phyloP scores from a whole-genome alignment of 1,284 basidiomycete species.

The Bondarzewia mesenterica region DNA sequence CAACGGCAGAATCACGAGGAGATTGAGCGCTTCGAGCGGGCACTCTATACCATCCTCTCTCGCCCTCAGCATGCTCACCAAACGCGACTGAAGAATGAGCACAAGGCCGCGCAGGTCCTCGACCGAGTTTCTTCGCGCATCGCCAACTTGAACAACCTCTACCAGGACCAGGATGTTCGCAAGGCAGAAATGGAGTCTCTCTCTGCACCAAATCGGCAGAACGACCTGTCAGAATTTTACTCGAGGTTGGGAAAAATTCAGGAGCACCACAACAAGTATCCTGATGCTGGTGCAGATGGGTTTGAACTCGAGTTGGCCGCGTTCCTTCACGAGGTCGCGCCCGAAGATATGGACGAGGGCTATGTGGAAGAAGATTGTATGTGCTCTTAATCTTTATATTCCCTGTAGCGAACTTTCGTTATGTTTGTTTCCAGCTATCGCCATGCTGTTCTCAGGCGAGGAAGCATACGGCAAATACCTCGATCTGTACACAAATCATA shows the following conservation, averaged over 20 bases:
- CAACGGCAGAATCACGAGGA: constrained; percentile 95
- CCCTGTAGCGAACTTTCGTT: not conserved
- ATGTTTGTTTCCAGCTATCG: constrained; percentile 53
- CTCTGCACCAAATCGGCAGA: constrained; percentile 46
- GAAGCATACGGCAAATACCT: constrained; percentile 93
- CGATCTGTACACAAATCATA: constrained; percentile 87
- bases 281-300: constrained; percentile 73
- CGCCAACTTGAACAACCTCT: constrained; percentile 56
- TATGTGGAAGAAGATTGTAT: constrained; percentile 75
- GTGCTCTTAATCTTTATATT: constrained; percentile 21
- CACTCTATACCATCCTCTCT: constrained; percentile 64
- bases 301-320: constrained; percentile 77
- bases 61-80: constrained; percentile 56
- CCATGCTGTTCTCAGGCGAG: constrained; percentile 90
- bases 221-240: constrained; percentile 92
- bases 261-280: constrained; percentile 94
- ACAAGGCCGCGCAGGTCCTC: constrained; percentile 82
- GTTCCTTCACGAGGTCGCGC: constrained; percentile 66
- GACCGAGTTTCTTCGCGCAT: constrained; percentile 73
- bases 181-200: constrained; percentile 57
- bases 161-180: constrained; percentile 65
- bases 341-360: constrained; percentile 67
- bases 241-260: constrained; percentile 88
- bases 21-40: constrained; percentile 81
- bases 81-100: constrained; percentile 68